Evolutionary conservation across 768 basidiomycete genomes (phyloP), one percentile per base, ranked within the genome.

Genomic region (Boletus sensibilis): DNA sequence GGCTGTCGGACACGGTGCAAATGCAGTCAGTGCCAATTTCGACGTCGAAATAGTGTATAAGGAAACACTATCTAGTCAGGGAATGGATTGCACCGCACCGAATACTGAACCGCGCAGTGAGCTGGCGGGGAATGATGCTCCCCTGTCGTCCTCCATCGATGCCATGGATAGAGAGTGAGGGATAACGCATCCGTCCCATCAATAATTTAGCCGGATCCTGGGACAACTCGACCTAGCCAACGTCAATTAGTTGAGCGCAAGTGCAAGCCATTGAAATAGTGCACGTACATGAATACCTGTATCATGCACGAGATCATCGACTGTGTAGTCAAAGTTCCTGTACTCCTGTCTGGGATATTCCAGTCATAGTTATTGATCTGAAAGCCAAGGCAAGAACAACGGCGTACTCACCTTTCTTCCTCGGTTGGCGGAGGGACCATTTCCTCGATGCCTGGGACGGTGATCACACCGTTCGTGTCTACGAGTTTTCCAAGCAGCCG

Each of bases 391-490:
- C 5, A 7, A 25, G n/a, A 6, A 9, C 14, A 27, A 6, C 3
- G 13, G 20, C 16, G 3, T 2, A 12, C 44, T 40, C 4, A 52
- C 62, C 5, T 54, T 31, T 63, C 64, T 34, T 86, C 83, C 0
- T 80, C 82, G 20, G 83, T 84, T 5, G 92, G 76, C 2, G 82
- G 77, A 1, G 81, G 77, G 8, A 95, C 90, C 74, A 90, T 82
- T 42, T 91, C 90, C 45, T 90, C 86, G 46, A 97, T 80, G 5
- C 92, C 94, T 1, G 92, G 88, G 45, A 96, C 76, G 42, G 92
- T 79, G 64, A 95, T 94, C 49, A 84, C 78, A 23, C 92, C 93
- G 37, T 80, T 68, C 1, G 81, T 77, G 27, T 80, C 80, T 49
- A 95, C 92, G 39, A 95, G 87, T 61, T 85, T 89, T 60, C 84